Evolutionary conservation across 2,329 filamentous ascomycete genomes (phyloP).

Genomic region (Calonectria pseudoreteaudii): DNA sequence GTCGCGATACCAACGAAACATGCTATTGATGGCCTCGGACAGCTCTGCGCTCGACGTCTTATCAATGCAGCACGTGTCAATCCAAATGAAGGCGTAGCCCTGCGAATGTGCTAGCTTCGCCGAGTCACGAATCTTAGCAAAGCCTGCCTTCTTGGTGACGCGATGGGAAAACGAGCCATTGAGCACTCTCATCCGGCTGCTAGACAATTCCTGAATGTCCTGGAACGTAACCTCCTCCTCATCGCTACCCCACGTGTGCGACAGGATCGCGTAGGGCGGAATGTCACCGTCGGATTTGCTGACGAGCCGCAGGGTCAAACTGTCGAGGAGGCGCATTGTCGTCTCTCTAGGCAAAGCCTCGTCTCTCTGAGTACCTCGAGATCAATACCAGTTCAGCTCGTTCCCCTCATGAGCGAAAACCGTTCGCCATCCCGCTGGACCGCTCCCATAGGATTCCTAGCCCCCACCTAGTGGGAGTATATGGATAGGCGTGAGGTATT

Average conservation of each 20-base stretch:
- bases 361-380: background rate
- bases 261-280: conserved; percentile 15
- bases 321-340: background rate
- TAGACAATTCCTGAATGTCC: background rate
- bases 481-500: background rate
- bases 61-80: conserved; percentile 33
- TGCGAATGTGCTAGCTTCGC: background rate
- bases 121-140: background rate
- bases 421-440: background rate
- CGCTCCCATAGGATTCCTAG: background rate
- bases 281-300: background rate
- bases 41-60: conserved; percentile 30
- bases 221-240: conserved; percentile 9
- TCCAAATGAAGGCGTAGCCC: conserved; percentile 16
- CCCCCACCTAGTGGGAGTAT: background rate
- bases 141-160: background rate
- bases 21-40: conserved; percentile 33
- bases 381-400: background rate
- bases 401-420: background rate
- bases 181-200: background rate
- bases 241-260: conserved; percentile 18
- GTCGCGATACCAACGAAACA: conserved; percentile 28
- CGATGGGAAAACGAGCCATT: background rate
- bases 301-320: background rate
- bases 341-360: background rate